These are phyloP conservation scores for Didymella segeticola DNA, from an alignment of 2,329 filamentous ascomycete species.

Conservation along the genomic window DNA sequence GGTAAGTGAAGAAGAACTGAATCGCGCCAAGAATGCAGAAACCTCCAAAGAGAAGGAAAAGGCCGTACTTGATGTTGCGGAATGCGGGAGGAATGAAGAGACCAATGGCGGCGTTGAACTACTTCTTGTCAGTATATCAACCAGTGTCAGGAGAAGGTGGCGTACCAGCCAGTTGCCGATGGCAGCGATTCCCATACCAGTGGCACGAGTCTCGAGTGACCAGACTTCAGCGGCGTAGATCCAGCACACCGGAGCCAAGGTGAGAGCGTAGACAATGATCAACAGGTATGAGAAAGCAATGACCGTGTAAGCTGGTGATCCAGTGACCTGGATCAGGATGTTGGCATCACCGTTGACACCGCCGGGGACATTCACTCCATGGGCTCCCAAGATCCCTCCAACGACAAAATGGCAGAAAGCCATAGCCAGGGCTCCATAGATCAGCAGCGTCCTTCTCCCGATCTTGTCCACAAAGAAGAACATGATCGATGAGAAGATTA, in stretches of 20 bases:
- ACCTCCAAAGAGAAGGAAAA: conserved; percentile 59
- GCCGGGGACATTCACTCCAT: conserved; percentile 52
- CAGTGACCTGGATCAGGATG: conserved; percentile 61
- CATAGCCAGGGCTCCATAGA: conserved; percentile 54
- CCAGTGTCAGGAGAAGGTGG: conserved; percentile 48
- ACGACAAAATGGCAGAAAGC: conserved; percentile 57
- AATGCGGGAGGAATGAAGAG: conserved; percentile 66
- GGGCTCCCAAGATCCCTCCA: conserved; percentile 47
- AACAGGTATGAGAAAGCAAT: conserved; percentile 71
- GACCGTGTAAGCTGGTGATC: conserved; percentile 64
- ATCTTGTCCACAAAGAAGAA: conserved; percentile 53
- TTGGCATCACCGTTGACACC: conserved; percentile 59
- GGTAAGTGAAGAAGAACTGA: conserved; percentile 56
- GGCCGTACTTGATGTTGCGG: conserved; percentile 63
- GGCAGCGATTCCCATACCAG: conserved; percentile 64
- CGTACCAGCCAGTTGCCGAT: conserved; percentile 56
- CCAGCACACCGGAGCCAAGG: conserved; percentile 69
- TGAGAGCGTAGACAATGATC: conserved; percentile 69
- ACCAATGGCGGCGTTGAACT: conserved; percentile 65
- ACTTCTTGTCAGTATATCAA: conserved; percentile 24
- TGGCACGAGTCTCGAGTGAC: conserved; percentile 66
- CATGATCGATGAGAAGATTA: conserved; percentile 50
- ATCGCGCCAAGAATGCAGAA: conserved; percentile 56
- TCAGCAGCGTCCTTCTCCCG: conserved; percentile 50
- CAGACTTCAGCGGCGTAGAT: conserved; percentile 71